Conservation (phyloP, 495 filamentous ascomycete species). For the Penicillium mononematosum region DNA sequence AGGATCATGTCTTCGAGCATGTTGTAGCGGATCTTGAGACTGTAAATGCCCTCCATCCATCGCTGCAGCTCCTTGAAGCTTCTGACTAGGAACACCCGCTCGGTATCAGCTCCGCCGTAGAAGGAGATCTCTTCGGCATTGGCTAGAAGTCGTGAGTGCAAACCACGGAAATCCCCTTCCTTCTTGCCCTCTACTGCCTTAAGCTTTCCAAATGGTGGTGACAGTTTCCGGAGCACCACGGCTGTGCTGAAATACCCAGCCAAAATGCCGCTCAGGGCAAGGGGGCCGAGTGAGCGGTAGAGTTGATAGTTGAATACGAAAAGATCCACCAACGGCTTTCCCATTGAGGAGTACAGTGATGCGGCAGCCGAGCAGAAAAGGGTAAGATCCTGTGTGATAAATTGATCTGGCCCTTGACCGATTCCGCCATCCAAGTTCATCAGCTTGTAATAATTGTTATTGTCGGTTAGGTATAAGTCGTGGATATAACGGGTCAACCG, state of each 20-base stretch:
- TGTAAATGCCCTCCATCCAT: slow-evolving; percentile 97
- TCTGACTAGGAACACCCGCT: slow-evolving; percentile 81
- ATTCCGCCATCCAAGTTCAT: slow-evolving; percentile 91
- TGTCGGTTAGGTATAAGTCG: slow-evolving; percentile 91
- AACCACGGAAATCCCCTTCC: slow-evolving; percentile 88
- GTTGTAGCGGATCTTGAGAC: slow-evolving; percentile 94
- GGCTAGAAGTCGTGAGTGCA: slow-evolving; percentile 88
- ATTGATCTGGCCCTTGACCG: slow-evolving; percentile 90
- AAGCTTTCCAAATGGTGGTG: slow-evolving; percentile 92
- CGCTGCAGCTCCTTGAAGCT: slow-evolving; percentile 87
- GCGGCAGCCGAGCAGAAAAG: slow-evolving; percentile 91
- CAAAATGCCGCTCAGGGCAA: slow-evolving; percentile 81
- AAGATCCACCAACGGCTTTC: slow-evolving; percentile 93
- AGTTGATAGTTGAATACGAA: slow-evolving; percentile 97
- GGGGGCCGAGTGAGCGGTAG: slow-evolving; percentile 83
- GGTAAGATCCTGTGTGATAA: slow-evolving; percentile 95
- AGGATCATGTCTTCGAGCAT: slow-evolving; percentile 98
- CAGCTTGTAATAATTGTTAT: slow-evolving; percentile 94
- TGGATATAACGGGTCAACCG: slow-evolving; percentile 96
- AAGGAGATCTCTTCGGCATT: slow-evolving; percentile 99
- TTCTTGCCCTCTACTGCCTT: slow-evolving; percentile 91
- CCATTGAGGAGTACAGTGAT: slow-evolving; percentile 91
- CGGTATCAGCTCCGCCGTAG: slow-evolving; percentile 91
- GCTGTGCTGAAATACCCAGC: slow-evolving; percentile 93
- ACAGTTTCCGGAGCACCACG: slow-evolving; percentile 78